These are phyloP conservation scores for Colletotrichum scovillei DNA, from an alignment of 2,329 filamentous ascomycete genomes.

Conservation along the genomic window DNA sequence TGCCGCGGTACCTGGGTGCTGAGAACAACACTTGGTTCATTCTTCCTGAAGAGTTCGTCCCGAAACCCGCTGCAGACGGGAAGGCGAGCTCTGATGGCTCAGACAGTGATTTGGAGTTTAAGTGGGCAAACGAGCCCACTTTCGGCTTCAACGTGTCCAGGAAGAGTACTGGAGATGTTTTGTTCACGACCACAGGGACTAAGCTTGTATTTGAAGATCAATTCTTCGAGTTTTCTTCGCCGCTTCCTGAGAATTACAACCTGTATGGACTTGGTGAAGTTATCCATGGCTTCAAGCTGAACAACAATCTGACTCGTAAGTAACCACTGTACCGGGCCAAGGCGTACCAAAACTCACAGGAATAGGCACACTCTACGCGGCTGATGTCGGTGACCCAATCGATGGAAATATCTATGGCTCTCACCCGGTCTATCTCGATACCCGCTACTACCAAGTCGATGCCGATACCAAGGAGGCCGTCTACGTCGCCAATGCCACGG, in stretches of 20 bases:
- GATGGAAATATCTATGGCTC: conserved; percentile 79
- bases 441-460: conserved; percentile 75
- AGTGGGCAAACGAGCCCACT: conserved; percentile 65
- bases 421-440: conserved; percentile 85
- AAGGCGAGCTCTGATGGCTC: conserved; percentile 43
- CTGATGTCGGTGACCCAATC: conserved; percentile 74
- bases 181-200: conserved; percentile 75
- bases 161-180: conserved; percentile 68
- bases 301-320: conserved; percentile 76
- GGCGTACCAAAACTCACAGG: neutral
- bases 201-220: conserved; percentile 80
- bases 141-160: conserved; percentile 76
- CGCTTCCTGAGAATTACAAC: conserved; percentile 78
- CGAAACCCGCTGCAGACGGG: conserved; percentile 55
- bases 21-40: conserved; percentile 76
- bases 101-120: conserved; percentile 63
- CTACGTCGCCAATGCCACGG: conserved; percentile 66
- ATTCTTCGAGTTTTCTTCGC: conserved; percentile 78
- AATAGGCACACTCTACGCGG: conserved; percentile 65
- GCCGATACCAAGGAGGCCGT: conserved; percentile 57
- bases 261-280: conserved; percentile 80
- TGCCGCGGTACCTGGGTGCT: conserved; percentile 70
- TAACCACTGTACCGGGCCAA: neutral
- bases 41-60: conserved; percentile 72
- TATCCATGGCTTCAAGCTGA: conserved; percentile 77